These are phyloP conservation scores for Brasenia schreberi DNA, from an alignment of 164 flowering plant genomes.

Conservation along the genomic window DNA sequence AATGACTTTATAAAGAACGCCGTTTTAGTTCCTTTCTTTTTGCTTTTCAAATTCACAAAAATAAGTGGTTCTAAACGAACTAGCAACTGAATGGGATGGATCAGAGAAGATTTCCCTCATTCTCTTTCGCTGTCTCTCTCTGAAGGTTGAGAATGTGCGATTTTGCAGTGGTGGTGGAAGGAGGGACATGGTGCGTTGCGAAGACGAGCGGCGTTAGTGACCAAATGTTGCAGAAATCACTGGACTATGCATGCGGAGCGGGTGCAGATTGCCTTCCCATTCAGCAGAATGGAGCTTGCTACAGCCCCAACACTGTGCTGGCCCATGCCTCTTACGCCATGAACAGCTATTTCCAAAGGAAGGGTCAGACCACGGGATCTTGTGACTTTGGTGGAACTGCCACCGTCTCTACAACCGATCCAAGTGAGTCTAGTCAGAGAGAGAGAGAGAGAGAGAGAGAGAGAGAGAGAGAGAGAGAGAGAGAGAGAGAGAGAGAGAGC, in stretches of 20 bases:
- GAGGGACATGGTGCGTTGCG: conserved; percentile 48
- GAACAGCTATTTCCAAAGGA: conserved; percentile 67
- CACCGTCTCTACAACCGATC: conserved; percentile 14
- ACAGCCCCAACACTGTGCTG: conserved; percentile 54
- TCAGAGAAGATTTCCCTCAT: background rate
- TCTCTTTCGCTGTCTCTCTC: background rate
- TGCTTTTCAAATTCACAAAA: background rate
- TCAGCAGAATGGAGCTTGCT: conserved; percentile 49
- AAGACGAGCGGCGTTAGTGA: conserved; percentile 32
- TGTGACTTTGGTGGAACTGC: conserved; percentile 63
- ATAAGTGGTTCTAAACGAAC: background rate
- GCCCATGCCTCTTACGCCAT: conserved; percentile 71
- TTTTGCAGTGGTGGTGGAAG: conserved; percentile 12
- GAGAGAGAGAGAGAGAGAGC: too few relatives aligned
- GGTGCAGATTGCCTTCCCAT: conserved; percentile 70
- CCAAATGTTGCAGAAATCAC: conserved; percentile 31
- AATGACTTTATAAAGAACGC: background rate
- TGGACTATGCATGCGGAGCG: conserved; percentile 83
- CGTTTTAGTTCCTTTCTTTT: background rate
- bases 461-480: background rate
- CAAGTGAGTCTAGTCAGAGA: conserved; percentile 21
- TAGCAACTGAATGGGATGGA: background rate
- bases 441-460: background rate
- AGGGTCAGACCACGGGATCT: conserved; percentile 29
- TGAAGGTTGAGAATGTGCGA: background rate